Evolutionary conservation across 129 eudicot genomes (phyloP), one percentile per base, ranked within the genome.

Genomic region (Sambucus nigra): DNA sequence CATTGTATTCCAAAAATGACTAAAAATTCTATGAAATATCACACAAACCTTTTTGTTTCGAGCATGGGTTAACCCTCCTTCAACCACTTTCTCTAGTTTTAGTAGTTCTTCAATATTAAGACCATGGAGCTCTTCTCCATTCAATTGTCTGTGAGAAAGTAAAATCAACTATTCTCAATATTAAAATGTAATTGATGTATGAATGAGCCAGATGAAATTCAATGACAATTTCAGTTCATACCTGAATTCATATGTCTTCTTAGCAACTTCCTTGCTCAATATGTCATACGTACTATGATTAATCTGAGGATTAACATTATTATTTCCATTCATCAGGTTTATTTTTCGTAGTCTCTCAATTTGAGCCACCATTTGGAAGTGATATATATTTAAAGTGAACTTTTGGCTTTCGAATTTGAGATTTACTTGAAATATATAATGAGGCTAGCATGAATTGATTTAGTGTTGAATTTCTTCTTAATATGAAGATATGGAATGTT

Each of bases 51-150:
- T 71, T 3, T 57, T 17, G 53, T 64, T 58, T 18, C 16, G 47
- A 16, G 65, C 77, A 47, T 67, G 71, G 45, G 13, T 65, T 50
- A 71, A 19, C 31, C 71, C 71, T 15, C 41, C 52, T 60, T 58
- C 58, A 1, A 72, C 40, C 53, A 52, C 0, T 47, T 59, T 65
- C 38, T 72, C 77, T 4, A 72, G 72, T 64, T 39, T 59, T n/a
- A 44, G 14, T 29, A 72, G 28, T 0, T 72, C 77, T 14, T 47
- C 64, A 47, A 65, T n/a, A 55, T 53, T 54, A 38, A 72, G 77
- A 5, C 53, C 72, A n/a, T 65, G 56, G 26, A 72, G 67, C 33
- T 72, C 72, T 52, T 72, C 77, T 22, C 77, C 77, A 27, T 20
- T 65, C 5, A 72, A 68, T 11, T 59, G 67, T 52, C 77, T 72